A percentile compares a stretch with the other conserved stretches of the same genome.
Evolutionary conservation across 2,329 filamentous ascomycete species (phyloP).

Genomic region (Colletotrichum spinosum): DNA sequence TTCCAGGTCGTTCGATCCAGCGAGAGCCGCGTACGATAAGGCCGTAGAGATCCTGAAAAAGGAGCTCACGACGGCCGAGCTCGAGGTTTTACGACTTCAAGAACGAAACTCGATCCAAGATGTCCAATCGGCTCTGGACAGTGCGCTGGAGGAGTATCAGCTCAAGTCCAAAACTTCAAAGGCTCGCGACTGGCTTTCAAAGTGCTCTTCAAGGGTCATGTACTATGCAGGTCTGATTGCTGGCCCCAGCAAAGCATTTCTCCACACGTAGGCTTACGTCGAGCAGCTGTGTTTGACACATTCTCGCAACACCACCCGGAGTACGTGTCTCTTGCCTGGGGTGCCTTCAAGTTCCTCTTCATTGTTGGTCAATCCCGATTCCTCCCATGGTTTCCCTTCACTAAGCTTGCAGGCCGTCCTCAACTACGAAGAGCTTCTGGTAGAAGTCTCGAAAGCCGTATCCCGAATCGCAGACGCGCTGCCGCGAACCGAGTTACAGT

Average conservation of each 20-base stretch:
- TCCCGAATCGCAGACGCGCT: background rate
- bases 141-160: background rate
- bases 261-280: background rate
- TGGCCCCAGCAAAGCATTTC: background rate
- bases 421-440: slow-evolving; percentile 16
- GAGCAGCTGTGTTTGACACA: slow-evolving; percentile 8
- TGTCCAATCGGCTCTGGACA: slow-evolving; percentile 1
- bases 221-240: slow-evolving; percentile 10
- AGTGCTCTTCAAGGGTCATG: slow-evolving; percentile 15
- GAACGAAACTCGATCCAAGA: slow-evolving; percentile 3
- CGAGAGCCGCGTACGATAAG: slow-evolving; percentile 7
- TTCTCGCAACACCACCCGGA: slow-evolving; percentile 18
- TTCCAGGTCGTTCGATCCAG: slow-evolving; percentile 11
- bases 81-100: background rate
- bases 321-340: slow-evolving; percentile 13
- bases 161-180: slow-evolving; percentile 1
- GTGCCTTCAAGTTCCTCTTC: slow-evolving; percentile 11
- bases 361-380: background rate
- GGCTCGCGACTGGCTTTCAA: background rate
- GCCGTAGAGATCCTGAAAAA: background rate
- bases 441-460: slow-evolving; percentile 1
- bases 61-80: slow-evolving; percentile 5
- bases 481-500: background rate
- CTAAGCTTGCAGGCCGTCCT: background rate
- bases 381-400: background rate